Conservation (phyloP, 306 rosid genomes). For the Medicago lupulina region DNA sequence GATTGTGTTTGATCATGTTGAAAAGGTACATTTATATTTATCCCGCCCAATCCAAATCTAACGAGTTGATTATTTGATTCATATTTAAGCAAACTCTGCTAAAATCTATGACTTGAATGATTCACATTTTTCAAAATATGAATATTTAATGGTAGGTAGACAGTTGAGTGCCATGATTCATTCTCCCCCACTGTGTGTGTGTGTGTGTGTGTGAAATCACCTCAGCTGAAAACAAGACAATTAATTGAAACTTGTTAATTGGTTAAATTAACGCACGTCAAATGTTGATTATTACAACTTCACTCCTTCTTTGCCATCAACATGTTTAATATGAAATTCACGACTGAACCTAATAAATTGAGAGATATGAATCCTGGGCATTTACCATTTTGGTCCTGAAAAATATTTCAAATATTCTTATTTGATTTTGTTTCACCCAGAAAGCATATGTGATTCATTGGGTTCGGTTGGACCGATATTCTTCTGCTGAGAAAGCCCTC, state of each 20-base stretch:
- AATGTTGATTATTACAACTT: not conserved
- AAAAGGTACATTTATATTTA: conserved; percentile 66
- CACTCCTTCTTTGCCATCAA: too few species aligned
- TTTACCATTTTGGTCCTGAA: conserved; percentile 25
- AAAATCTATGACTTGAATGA: not conserved
- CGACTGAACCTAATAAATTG: not conserved
- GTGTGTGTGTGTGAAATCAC: not conserved
- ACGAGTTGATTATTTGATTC: conserved; percentile 6
- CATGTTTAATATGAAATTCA: not conserved
- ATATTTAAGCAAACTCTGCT: conserved; percentile 22
- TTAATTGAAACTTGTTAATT: conserved; percentile 1
- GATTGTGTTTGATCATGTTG: conserved; percentile 93
- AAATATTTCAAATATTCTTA: conserved; percentile 26
- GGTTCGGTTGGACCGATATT: conserved; percentile 81
- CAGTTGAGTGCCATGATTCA: conserved; percentile 22
- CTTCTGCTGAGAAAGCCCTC: conserved; percentile 78
- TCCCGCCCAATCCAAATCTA: conserved; percentile 8
- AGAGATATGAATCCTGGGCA: conserved; percentile 16
- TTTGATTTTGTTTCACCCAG: conserved; percentile 53
- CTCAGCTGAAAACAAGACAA: conserved; percentile 29
- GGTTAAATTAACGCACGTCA: not conserved
- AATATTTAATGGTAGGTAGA: not conserved
- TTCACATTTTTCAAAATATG: not conserved
- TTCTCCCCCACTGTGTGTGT: not conserved
- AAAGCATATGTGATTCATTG: conserved; percentile 89